Conservation (phyloP, 1,284 basidiomycete genomes). For the Tausonia pullulans region DNA sequence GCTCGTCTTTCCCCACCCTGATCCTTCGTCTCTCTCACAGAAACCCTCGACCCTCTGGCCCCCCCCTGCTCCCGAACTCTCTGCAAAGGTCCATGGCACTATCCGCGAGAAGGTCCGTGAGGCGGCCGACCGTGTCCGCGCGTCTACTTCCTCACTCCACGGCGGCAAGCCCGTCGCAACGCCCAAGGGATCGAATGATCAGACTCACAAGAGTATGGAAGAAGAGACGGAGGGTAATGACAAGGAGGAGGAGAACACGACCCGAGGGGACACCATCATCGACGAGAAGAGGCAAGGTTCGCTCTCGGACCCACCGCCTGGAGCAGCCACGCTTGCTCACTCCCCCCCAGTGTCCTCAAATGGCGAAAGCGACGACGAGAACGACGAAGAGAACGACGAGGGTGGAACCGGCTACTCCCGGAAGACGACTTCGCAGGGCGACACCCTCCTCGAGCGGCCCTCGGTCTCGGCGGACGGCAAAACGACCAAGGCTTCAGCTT, state of each 20-base stretch:
- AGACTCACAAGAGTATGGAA: too few species aligned
- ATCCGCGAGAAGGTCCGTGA: slow-evolving; percentile 54
- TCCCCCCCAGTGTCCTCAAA: too few species aligned
- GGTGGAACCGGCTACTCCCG: background rate
- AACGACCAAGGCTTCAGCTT: background rate
- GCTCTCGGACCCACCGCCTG: too few species aligned
- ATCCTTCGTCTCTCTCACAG: slow-evolving; percentile 36
- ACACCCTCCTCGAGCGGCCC: too few species aligned
- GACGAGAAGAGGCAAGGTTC: background rate
- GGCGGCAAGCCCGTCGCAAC: too few species aligned
- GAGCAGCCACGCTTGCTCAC: too few species aligned
- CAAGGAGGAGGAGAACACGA: background rate
- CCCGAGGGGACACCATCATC: background rate
- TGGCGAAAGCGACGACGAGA: too few species aligned
- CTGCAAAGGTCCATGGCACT: slow-evolving; percentile 48
- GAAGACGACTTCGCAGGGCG: background rate
- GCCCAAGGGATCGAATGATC: too few species aligned
- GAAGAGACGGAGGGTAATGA: too few species aligned
- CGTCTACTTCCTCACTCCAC: too few species aligned
- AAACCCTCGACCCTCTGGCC: slow-evolving; percentile 88
- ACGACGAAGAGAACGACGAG: background rate
- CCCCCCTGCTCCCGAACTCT: slow-evolving; percentile 66
- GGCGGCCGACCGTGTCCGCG: slow-evolving; percentile 37
- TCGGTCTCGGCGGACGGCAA: background rate
- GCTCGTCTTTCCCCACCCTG: slow-evolving; percentile 30